phyloP scores from a whole-genome alignment of 106 monocot species.

The Platanthera guangdongensis region DNA sequence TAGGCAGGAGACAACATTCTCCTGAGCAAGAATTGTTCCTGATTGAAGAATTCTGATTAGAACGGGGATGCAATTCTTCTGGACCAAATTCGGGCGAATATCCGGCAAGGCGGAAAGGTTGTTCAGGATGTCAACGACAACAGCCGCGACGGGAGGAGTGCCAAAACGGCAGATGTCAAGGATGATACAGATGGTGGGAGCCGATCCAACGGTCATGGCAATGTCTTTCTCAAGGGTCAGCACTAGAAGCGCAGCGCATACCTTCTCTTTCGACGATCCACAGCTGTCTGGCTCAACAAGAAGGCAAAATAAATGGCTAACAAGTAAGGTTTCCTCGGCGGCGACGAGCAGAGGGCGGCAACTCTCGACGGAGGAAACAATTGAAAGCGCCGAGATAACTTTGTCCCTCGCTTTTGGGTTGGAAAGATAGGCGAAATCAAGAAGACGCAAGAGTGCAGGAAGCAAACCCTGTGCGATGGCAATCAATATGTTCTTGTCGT shows the following conservation, averaged over 20 bases:
- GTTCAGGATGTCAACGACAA: conserved; percentile 49
- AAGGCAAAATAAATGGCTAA: conserved; percentile 47
- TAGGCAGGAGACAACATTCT: conserved; percentile 49
- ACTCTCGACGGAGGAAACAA: conserved; percentile 40
- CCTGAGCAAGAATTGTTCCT: conserved; percentile 48
- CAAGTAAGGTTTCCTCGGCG: conserved; percentile 41
- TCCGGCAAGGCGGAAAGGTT: conserved; percentile 59
- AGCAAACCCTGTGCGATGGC: conserved; percentile 37
- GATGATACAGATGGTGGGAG: conserved; percentile 48
- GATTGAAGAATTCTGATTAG: conserved; percentile 39
- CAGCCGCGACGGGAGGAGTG: conserved; percentile 53
- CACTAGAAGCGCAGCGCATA: conserved; percentile 44
- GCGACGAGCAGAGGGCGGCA: conserved; percentile 36
- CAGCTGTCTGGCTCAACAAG: conserved; percentile 58
- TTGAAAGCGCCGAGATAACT: conserved; percentile 39
- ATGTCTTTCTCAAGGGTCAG: conserved; percentile 49
- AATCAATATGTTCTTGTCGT: conserved; percentile 45
- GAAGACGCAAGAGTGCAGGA: conserved; percentile 40
- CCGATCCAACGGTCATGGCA: conserved; percentile 45
- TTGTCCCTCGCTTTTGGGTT: conserved; percentile 20
- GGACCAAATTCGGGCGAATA: conserved; percentile 36
- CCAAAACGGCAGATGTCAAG: conserved; percentile 57
- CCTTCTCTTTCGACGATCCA: conserved; percentile 33
- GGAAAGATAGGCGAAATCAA: conserved; percentile 26
- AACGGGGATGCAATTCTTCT: conserved; percentile 33